Conservation (phyloP, 2,329 filamentous ascomycete species). For the Penicillium sclerotigenum region DNA sequence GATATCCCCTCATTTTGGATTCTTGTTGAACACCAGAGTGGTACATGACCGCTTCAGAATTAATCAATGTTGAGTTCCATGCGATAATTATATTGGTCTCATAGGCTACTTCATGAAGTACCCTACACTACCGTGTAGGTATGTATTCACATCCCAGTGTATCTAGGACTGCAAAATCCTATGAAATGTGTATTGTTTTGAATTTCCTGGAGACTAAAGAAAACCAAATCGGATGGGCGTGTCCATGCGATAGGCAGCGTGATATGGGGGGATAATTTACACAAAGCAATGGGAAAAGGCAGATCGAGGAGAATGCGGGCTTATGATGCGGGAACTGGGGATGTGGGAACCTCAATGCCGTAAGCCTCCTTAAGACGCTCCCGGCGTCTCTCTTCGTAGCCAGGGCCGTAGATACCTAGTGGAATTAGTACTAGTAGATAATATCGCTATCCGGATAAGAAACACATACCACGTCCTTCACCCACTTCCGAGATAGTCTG, state of each 20-base stretch:
- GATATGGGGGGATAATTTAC: conserved; percentile 30
- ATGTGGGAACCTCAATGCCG: conserved; percentile 75
- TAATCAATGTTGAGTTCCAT: background rate
- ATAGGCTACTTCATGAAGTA: background rate
- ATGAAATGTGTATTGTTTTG: conserved; percentile 8
- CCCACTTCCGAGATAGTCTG: conserved; percentile 79
- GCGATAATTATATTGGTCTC: background rate
- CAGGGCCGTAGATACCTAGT: conserved; percentile 72
- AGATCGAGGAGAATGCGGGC: conserved; percentile 20
- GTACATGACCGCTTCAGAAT: background rate
- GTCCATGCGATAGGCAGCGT: conserved; percentile 24
- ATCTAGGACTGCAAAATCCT: background rate
- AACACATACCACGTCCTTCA: conserved; percentile 74
- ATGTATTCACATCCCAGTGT: background rate
- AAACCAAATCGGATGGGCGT: conserved; percentile 18
- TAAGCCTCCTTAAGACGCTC: conserved; percentile 82
- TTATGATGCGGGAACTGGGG: conserved; percentile 46
- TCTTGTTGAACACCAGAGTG: background rate
- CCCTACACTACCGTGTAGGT: background rate
- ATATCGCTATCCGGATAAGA: background rate
- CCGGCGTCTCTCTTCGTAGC: conserved; percentile 79
- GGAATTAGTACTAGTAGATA: conserved; percentile 15
- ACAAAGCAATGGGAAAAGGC: conserved; percentile 25
- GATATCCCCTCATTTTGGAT: conserved; percentile 7
- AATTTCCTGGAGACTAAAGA: conserved; percentile 15